Conservation (phyloP, 1,284 basidiomycete species). For the Boletus coffeatus region DNA sequence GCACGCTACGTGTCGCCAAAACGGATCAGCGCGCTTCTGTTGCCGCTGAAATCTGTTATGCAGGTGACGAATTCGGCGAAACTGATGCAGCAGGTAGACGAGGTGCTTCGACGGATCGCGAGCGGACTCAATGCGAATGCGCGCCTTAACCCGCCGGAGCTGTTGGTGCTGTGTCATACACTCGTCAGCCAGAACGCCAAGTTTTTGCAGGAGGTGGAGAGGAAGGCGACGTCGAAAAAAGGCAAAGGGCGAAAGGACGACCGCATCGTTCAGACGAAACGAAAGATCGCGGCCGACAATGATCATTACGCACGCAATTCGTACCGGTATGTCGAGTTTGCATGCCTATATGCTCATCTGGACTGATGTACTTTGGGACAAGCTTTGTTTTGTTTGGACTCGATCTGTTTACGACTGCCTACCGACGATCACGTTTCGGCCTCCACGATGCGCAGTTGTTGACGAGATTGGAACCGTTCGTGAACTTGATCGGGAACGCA, state of each 20-base stretch:
- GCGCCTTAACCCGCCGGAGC: slow-evolving; percentile 63
- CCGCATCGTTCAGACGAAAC: slow-evolving; percentile 75
- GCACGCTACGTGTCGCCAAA: slow-evolving; percentile 71
- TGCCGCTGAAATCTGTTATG: slow-evolving; percentile 83
- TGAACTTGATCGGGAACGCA: slow-evolving; percentile 86
- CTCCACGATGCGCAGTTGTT: slow-evolving; percentile 71
- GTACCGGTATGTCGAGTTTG: slow-evolving; percentile 48
- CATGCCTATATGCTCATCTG: background rate
- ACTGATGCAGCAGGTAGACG: slow-evolving; percentile 85
- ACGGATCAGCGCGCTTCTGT: slow-evolving; percentile 73
- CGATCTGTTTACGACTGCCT: slow-evolving; percentile 87
- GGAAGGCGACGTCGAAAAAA: slow-evolving; percentile 31
- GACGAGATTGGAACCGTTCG: slow-evolving; percentile 81
- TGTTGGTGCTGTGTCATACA: slow-evolving; percentile 84
- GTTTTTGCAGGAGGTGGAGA: slow-evolving; percentile 61
- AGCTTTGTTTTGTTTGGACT: slow-evolving; percentile 93
- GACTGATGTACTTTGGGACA: slow-evolving; percentile 20
- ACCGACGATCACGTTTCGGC: slow-evolving; percentile 83
- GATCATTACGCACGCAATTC: slow-evolving; percentile 85
- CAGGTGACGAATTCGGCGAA: slow-evolving; percentile 81
- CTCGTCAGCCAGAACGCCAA: slow-evolving; percentile 88
- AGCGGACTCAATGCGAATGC: slow-evolving; percentile 83
- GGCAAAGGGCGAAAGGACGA: slow-evolving; percentile 43
- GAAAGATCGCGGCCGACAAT: slow-evolving; percentile 48
- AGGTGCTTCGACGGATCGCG: slow-evolving; percentile 80